Evolutionary conservation across 768 basidiomycete species (phyloP).

Genomic region (Mycena alexandri): DNA sequence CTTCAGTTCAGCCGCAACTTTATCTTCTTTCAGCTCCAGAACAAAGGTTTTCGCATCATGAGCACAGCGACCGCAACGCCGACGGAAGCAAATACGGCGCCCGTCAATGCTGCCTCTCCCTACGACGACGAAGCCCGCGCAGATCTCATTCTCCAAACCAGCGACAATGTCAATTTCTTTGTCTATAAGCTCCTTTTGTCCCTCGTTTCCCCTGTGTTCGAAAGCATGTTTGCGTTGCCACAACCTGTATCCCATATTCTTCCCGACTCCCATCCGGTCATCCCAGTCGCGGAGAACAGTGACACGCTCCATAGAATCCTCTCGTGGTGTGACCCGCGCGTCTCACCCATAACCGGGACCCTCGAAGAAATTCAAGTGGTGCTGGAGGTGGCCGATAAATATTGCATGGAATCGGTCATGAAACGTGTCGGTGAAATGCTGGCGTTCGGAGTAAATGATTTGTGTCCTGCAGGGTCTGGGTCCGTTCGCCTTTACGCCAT

Average conservation of each 20-base stretch:
- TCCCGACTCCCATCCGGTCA: conserved; percentile 36
- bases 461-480: conserved; percentile 43
- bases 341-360: conserved; percentile 46
- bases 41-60: too few relatives aligned
- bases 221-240: conserved; percentile 44
- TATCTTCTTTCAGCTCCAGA: too few relatives aligned
- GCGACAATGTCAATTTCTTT: conserved; percentile 42
- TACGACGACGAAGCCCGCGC: conserved; percentile 17
- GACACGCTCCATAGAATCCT: conserved; percentile 49
- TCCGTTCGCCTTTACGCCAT: conserved; percentile 56
- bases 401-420: conserved; percentile 51
- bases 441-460: conserved; percentile 18
- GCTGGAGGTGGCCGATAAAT: conserved; percentile 53
- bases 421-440: conserved; percentile 46
- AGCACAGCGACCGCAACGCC: too few relatives aligned
- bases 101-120: background rate
- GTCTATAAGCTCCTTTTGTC: conserved; percentile 41
- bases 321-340: conserved; percentile 53
- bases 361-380: conserved; percentile 52
- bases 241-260: conserved; percentile 17
- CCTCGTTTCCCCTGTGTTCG: conserved; percentile 43
- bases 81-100: background rate
- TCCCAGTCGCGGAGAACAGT: conserved; percentile 47
- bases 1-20: too few relatives aligned
- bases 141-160: conserved; percentile 28